phyloP scores from a whole-genome alignment of 129 eudicot species.

The Pittosporum tobira region DNA sequence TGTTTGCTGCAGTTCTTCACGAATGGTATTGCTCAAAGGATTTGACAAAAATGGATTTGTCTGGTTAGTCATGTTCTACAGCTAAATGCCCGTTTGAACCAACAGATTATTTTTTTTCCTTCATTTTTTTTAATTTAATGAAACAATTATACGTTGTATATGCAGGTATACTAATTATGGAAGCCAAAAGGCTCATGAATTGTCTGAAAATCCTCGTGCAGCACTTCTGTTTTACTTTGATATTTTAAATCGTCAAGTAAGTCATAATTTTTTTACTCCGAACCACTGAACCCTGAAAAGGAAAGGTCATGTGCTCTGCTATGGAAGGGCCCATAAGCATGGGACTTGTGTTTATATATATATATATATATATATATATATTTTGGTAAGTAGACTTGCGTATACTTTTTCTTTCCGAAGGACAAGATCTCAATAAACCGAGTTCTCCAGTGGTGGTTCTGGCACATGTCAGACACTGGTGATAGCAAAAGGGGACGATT shows the following conservation, averaged over 20 bases:
- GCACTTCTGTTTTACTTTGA: constrained; percentile 86
- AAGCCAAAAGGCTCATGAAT: constrained; percentile 75
- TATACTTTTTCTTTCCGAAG: too few relatives aligned
- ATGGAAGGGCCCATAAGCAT: neutral
- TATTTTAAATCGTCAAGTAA: constrained; percentile 82
- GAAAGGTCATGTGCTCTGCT: constrained; percentile 13
- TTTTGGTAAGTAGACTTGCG: too few relatives aligned
- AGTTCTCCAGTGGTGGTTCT: too few relatives aligned
- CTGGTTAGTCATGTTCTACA: constrained; percentile 49
- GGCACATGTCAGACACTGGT: too few relatives aligned
- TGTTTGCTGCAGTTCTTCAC: constrained; percentile 65
- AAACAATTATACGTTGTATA: neutral
- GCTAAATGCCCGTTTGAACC: constrained; percentile 5
- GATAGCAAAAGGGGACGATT: too few relatives aligned
- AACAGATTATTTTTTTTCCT: neutral
- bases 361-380: too few relatives aligned
- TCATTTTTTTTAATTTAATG: too few relatives aligned
- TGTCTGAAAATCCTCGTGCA: constrained; percentile 77
- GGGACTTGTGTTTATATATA: neutral
- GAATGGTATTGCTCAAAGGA: constrained; percentile 97
- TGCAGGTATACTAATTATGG: constrained; percentile 87
- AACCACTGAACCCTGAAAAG: neutral
- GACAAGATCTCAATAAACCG: too few relatives aligned
- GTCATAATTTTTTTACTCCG: neutral
- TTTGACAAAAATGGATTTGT: constrained; percentile 85